Evolutionary conservation across 2,329 filamentous ascomycete species (phyloP), one percentile per base, ranked within the genome.

Genomic region (Drechslerella coelobrocha): DNA sequence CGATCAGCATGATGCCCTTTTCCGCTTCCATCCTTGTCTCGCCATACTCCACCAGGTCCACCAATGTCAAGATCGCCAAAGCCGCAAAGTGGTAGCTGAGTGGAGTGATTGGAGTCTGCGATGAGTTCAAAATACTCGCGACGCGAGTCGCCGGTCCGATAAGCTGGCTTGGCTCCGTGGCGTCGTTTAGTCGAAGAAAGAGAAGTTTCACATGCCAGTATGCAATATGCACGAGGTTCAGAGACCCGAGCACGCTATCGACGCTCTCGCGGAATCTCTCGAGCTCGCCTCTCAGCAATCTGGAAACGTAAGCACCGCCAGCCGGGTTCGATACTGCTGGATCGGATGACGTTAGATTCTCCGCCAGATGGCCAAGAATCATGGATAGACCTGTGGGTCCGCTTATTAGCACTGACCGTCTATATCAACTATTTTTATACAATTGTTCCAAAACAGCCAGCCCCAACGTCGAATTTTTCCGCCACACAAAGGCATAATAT

Each of bases 171-270:
- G 85, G 81, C 41, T 84, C 83, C 0, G 83, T 81, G 9, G 81
- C 82, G 0, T 85, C 83, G 37, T 83, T 84, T 59, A 87, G 80
- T 1, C 89, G 81, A 55, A 86, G 85, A 8, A 85, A 82, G 17
- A 91, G 80, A 7, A 90, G 81, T 71, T 86, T 85, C 73, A 85
- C 83, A 77, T 90, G 87, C 84, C 88, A 89, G 78, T 89, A 90
- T 17, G 84, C 84, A 23, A 91, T 81, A 74, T 89, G 85, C 1
- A 90, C 81, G 29, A 88, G 82, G 21, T 85, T 84, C 24, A 87
- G 80, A 45, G 82, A 81, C 10, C 81, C 79, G 77, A 80, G 80
- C 50, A 81, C 77, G 5, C 76, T 78, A 2, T 88, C 86, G 1
- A 90, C 81, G 59, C 85, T 82, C 77, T 89, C 86, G 6, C 86